A percentile compares a stretch with the other conserved stretches of the same genome.
These are phyloP conservation scores for Paragyromitra xinjiangensis DNA, from an alignment of 495 filamentous ascomycete genomes.

Conservation along the genomic window DNA sequence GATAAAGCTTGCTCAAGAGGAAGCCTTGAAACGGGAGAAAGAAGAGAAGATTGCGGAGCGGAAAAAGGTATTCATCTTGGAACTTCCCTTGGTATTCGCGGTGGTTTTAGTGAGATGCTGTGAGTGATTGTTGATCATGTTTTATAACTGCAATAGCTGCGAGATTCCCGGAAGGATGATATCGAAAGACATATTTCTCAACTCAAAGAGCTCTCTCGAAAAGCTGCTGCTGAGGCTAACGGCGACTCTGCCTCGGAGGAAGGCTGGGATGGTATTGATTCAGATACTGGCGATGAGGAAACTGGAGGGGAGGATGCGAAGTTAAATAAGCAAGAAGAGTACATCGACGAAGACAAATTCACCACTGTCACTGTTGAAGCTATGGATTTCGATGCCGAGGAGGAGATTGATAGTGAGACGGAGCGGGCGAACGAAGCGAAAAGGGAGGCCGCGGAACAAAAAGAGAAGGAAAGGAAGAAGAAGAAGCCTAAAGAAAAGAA, in stretches of 20 bases:
- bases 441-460: constrained; percentile 57
- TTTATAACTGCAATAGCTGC: constrained; percentile 64
- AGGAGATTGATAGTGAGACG: constrained; percentile 61
- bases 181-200: constrained; percentile 79
- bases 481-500: constrained; percentile 70
- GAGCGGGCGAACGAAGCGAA: constrained; percentile 54
- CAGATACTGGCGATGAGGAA: constrained; percentile 61
- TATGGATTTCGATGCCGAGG: constrained; percentile 76
- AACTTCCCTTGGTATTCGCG: neutral
- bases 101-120: neutral
- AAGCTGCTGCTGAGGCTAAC: constrained; percentile 61
- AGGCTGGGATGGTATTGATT: constrained; percentile 55
- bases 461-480: constrained; percentile 60
- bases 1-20: constrained; percentile 80
- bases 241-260: constrained; percentile 41
- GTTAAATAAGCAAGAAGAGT: constrained; percentile 87
- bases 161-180: constrained; percentile 79
- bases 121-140: constrained; percentile 27
- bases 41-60: constrained; percentile 76
- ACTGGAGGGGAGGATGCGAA: constrained; percentile 58
- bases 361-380: constrained; percentile 93
- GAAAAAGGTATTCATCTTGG: constrained; percentile 66
- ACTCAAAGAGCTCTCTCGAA: constrained; percentile 69
- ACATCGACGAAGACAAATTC: constrained; percentile 93
- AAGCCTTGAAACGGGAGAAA: constrained; percentile 73